Conservation (phyloP, 345 rosid species). For the Sonneratia alba region DNA sequence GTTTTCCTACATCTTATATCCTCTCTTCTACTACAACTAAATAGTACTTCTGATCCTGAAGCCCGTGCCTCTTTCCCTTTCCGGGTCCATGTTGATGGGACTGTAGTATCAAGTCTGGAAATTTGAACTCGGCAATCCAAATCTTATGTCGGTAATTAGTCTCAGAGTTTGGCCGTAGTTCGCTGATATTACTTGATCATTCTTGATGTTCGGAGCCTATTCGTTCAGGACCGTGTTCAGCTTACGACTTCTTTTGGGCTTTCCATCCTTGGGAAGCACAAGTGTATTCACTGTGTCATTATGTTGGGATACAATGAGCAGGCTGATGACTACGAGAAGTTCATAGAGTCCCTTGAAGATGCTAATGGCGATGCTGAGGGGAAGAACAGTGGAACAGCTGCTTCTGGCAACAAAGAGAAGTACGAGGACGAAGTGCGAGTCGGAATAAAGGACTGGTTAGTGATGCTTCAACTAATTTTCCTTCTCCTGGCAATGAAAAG, state of each 20-base stretch:
- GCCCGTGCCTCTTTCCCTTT: background rate
- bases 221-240: background rate
- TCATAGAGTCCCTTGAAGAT: conserved; percentile 49
- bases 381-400: background rate
- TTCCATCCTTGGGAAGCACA: background rate
- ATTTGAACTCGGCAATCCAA: background rate
- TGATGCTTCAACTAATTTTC: conserved; percentile 9
- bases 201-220: background rate
- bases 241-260: background rate
- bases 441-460: conserved; percentile 80
- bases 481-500: background rate
- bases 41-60: background rate
- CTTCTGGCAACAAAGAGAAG: background rate
- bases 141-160: background rate
- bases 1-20: background rate
- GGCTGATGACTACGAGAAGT: conserved; percentile 55
- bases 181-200: background rate
- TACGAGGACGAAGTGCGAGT: conserved; percentile 34
- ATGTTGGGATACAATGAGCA: conserved; percentile 4
- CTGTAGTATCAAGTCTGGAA: background rate
- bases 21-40: background rate
- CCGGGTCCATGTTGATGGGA: background rate
- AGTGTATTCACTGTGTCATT: background rate
- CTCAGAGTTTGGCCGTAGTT: background rate
- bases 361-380: conserved; percentile 17